phyloP scores from a whole-genome alignment of 2,329 filamentous ascomycete genomes.

The Fusarium praegraminearum region DNA sequence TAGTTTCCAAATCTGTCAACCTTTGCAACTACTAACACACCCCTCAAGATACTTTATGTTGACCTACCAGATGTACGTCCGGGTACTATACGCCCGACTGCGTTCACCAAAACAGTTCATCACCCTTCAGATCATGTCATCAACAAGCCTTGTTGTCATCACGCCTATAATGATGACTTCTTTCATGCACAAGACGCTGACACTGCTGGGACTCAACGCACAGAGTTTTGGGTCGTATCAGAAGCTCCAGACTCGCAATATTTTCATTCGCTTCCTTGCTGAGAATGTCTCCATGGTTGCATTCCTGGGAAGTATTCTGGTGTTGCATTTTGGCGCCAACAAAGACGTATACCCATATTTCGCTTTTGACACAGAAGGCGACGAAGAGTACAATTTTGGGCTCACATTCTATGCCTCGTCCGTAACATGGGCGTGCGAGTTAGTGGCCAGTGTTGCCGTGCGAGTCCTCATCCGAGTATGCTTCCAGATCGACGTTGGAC shows the following conservation, averaged over 20 bases:
- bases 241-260: conserved; percentile 73
- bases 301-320: conserved; percentile 73
- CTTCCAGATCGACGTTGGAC: conserved; percentile 71
- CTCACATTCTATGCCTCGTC: conserved; percentile 73
- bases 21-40: conserved; percentile 26
- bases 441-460: conserved; percentile 70
- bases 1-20: not conserved
- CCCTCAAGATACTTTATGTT: conserved; percentile 70
- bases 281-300: conserved; percentile 77
- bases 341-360: conserved; percentile 78
- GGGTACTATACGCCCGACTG: conserved; percentile 75
- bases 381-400: conserved; percentile 68
- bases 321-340: conserved; percentile 75
- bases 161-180: conserved; percentile 73
- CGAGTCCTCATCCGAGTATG: conserved; percentile 68
- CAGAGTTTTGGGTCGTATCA: conserved; percentile 73
- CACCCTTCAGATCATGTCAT: conserved; percentile 73
- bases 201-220: conserved; percentile 65
- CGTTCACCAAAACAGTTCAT: conserved; percentile 75
- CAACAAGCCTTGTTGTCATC: conserved; percentile 71
- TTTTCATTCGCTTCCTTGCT: conserved; percentile 75
- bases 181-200: conserved; percentile 67
- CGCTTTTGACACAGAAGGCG: conserved; percentile 64
- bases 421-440: conserved; percentile 76
- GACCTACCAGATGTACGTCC: conserved; percentile 78